A percentile compares a stretch with the other conserved stretches of the same genome.
Evolutionary conservation across 331 rosid genomes (phyloP).

Genomic region (Malus hybrid): DNA sequence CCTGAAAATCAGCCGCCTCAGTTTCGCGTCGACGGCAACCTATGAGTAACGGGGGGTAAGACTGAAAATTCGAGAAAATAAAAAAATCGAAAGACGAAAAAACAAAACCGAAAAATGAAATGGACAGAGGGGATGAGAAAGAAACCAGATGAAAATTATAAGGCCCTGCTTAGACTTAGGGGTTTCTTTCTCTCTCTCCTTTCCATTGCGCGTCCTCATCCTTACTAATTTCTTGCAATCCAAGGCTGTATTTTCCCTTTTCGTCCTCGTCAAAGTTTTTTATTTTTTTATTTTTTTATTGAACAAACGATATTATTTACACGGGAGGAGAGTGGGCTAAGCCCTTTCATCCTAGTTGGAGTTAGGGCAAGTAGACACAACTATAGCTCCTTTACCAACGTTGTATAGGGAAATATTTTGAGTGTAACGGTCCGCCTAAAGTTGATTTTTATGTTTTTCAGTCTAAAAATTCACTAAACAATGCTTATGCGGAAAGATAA

Average conservation of each 20-base stretch:
- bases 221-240: neutral
- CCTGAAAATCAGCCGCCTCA: constrained; percentile 3
- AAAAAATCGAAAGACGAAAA: neutral
- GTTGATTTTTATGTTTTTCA: no score
- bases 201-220: neutral
- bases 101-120: neutral
- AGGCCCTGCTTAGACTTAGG: constrained; percentile 15
- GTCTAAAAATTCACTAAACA: no score
- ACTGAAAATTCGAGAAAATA: neutral
- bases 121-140: neutral
- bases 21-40: neutral
- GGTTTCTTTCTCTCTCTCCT: constrained; percentile 4
- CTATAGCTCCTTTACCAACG: no score
- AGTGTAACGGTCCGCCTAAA: no score
- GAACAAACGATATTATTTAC: no score
- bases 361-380: no score
- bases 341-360: no score
- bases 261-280: neutral
- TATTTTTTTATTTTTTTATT: no score
- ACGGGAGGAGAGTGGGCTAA: no score
- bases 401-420: no score
- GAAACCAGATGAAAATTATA: neutral
- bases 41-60: neutral
- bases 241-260: constrained; percentile 2
- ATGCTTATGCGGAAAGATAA: no score